phyloP scores from a whole-genome alignment of 768 basidiomycete species.

The Boletus eberwhitei region DNA sequence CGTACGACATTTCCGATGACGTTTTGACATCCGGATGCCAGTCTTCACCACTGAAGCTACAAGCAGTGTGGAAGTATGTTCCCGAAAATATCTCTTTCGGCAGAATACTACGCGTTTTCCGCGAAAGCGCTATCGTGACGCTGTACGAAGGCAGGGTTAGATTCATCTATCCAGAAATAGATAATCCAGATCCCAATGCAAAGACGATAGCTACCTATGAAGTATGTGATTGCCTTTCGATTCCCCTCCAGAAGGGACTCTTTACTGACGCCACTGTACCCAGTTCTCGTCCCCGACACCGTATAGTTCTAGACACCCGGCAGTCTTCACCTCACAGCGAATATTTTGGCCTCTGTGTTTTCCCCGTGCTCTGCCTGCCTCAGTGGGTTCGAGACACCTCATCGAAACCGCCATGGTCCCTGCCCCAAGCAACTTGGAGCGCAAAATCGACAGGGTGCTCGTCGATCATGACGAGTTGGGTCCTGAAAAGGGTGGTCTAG shows the following conservation, averaged over 20 bases:
- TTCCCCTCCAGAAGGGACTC: neutral
- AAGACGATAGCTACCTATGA: constrained; percentile 18
- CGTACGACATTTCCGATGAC: constrained; percentile 26
- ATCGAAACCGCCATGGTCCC: constrained; percentile 25
- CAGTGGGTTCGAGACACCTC: constrained; percentile 11
- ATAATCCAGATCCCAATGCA: constrained; percentile 11
- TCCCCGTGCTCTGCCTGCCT: constrained; percentile 1
- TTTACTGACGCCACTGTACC: neutral
- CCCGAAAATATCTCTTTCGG: constrained; percentile 27
- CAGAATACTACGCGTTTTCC: constrained; percentile 26
- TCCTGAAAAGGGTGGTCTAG: constrained; percentile 4
- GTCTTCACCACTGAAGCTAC: constrained; percentile 9
- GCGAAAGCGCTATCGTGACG: constrained; percentile 25
- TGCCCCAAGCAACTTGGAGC: constrained; percentile 8
- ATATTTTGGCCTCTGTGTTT: constrained; percentile 29
- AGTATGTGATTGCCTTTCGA: constrained; percentile 6
- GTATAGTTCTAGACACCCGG: constrained; percentile 16
- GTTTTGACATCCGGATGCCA: constrained; percentile 8
- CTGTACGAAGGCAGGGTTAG: constrained; percentile 24
- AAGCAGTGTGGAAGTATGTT: constrained; percentile 15
- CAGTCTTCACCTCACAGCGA: constrained; percentile 26
- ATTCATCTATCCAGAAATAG: constrained; percentile 27
- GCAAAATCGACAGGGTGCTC: constrained; percentile 19
- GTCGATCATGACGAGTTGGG: constrained; percentile 23
- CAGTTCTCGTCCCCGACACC: constrained; percentile 21